Percentiles rank a stretch among this genome's conserved stretches.
These are phyloP conservation scores for Malania oleifera DNA, from an alignment of 164 flowering plant genomes.

Conservation along the genomic window DNA sequence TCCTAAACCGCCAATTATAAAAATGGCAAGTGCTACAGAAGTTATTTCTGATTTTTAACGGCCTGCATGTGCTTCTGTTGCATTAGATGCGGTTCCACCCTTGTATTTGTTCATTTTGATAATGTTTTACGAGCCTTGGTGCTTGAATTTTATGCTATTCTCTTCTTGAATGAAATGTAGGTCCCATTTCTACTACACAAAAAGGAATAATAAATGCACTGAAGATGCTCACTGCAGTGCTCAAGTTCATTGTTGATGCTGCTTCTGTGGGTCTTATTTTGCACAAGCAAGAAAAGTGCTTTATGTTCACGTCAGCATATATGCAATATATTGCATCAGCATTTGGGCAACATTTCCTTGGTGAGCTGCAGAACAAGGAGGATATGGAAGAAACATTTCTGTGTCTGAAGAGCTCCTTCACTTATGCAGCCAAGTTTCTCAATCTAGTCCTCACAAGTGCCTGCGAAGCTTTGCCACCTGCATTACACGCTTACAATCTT, in stretches of 20 bases:
- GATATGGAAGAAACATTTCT: conserved; percentile 36
- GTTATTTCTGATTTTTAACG: too few species aligned
- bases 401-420: conserved; percentile 69
- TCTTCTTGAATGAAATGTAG: too few species aligned
- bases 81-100: too few species aligned
- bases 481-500: conserved; percentile 39
- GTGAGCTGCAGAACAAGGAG: conserved; percentile 34
- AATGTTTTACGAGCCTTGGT: too few species aligned
- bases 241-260: conserved; percentile 68
- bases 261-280: conserved; percentile 28
- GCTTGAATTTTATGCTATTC: not conserved
- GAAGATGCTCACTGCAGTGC: conserved; percentile 58
- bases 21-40: too few species aligned
- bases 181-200: conserved; percentile 20
- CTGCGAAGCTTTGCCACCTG: conserved; percentile 30
- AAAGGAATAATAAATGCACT: conserved; percentile 33
- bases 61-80: too few species aligned
- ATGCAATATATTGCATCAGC: conserved; percentile 32
- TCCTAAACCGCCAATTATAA: too few species aligned
- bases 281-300: conserved; percentile 31
- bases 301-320: conserved; percentile 44
- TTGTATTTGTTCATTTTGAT: too few species aligned
- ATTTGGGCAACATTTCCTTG: conserved; percentile 22
- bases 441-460: conserved; percentile 40
- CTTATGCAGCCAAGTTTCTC: conserved; percentile 71